Evolutionary conservation across 768 basidiomycete species (phyloP).

Genomic region (Lactarius indigo): DNA sequence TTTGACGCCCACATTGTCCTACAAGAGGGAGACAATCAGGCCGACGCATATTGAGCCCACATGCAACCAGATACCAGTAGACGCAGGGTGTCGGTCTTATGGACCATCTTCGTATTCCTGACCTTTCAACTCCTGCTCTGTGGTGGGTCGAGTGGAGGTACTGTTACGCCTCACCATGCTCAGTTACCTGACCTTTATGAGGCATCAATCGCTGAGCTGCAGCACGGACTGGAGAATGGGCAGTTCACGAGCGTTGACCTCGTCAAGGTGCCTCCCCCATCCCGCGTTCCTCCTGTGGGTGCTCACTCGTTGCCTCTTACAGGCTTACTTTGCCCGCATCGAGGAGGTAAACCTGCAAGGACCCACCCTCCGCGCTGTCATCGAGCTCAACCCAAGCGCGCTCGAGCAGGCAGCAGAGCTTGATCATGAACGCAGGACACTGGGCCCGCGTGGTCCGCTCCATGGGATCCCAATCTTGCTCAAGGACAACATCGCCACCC

Average conservation of each 20-base stretch:
- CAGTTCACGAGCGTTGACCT: constrained; percentile 41
- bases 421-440: constrained; percentile 27
- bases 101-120: neutral
- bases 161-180: neutral
- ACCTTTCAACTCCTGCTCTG: neutral
- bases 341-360: constrained; percentile 42
- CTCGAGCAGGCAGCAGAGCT: constrained; percentile 35
- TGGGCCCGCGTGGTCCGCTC: constrained; percentile 30
- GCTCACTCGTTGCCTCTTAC: neutral
- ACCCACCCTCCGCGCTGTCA: constrained; percentile 37
- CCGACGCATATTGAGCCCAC: too few relatives aligned
- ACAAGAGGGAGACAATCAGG: too few relatives aligned
- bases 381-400: constrained; percentile 41
- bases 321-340: constrained; percentile 44
- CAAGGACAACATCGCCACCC: constrained; percentile 38
- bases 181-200: constrained; percentile 41
- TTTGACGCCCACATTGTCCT: too few relatives aligned
- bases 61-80: neutral
- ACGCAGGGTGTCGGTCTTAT: neutral
- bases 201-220: constrained; percentile 38
- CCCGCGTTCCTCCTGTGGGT: neutral
- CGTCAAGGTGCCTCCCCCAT: constrained; percentile 32
- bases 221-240: constrained; percentile 36
- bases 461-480: constrained; percentile 37
- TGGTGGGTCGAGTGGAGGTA: neutral